A percentile compares a stretch with the other conserved stretches of the same genome.
Conservation (phyloP, 2,329 filamentous ascomycete species). For the Ophiocordyceps camponoti-saundersi region DNA sequence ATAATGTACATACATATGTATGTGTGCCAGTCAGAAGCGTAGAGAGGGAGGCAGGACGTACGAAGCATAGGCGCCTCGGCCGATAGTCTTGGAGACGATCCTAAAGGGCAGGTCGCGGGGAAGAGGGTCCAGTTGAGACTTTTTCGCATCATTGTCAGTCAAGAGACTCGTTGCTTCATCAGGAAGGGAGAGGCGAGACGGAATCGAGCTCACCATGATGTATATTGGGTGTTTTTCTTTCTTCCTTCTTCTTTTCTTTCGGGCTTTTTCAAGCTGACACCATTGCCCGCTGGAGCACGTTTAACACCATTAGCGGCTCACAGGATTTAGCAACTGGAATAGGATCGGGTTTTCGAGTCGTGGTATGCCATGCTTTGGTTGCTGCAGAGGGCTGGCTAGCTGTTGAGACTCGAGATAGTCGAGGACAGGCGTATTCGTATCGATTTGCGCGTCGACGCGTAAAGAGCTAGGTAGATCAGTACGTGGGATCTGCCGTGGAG, state of each 20-base stretch:
- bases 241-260: too few species aligned
- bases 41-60: constrained; percentile 23
- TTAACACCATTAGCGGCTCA: neutral
- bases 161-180: neutral
- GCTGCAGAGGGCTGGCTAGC: neutral
- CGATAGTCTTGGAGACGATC: constrained; percentile 91
- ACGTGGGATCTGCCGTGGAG: neutral
- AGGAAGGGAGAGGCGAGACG: neutral
- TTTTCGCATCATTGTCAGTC: neutral
- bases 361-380: neutral
- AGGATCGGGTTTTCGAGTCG: neutral
- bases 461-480: neutral
- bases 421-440: neutral
- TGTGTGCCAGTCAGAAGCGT: neutral
- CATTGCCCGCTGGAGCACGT: neutral
- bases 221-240: neutral
- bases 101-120: constrained; percentile 79
- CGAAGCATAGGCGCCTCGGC: constrained; percentile 94
- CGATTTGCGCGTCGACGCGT: neutral
- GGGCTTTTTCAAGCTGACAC: neutral
- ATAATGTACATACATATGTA: neutral
- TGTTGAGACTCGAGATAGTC: neutral
- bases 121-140: constrained; percentile 81
- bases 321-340: neutral
- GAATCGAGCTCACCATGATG: neutral